Conservation (phyloP, 2,329 filamentous ascomycete genomes). For the Sphaerulina populicola region DNA sequence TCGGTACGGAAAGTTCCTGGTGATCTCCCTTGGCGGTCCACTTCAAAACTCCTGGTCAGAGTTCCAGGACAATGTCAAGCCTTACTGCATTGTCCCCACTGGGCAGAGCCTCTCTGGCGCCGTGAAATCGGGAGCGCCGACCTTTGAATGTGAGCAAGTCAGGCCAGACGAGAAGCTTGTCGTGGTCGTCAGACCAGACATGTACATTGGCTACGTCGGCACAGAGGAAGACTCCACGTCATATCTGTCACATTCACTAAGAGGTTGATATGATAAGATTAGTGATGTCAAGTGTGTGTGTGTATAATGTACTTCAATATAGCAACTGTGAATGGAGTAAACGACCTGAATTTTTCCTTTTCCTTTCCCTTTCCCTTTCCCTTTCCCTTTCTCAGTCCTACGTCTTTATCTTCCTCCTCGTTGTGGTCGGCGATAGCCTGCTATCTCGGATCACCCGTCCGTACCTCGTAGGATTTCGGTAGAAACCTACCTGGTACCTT, state of each 20-base stretch:
- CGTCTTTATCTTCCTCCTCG: too few relatives aligned
- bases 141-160: background rate
- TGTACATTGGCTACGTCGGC: slow-evolving; percentile 12
- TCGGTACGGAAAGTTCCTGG: slow-evolving; percentile 5
- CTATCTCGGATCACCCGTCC: too few relatives aligned
- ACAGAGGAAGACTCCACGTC: background rate
- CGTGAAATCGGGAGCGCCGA: background rate
- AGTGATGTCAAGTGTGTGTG: too few relatives aligned
- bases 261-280: too few relatives aligned
- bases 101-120: background rate
- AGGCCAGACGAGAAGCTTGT: background rate
- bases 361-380: too few relatives aligned
- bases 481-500: too few relatives aligned
- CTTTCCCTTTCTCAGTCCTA: too few relatives aligned
- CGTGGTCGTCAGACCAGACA: slow-evolving; percentile 7
- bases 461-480: too few relatives aligned
- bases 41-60: background rate
- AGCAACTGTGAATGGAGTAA: too few relatives aligned
- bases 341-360: too few relatives aligned
- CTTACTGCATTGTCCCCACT: slow-evolving; percentile 2
- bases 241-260: background rate
- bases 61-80: background rate
- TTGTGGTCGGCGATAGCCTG: too few relatives aligned
- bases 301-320: too few relatives aligned
- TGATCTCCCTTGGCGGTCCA: background rate